Conservation (phyloP, 1,284 basidiomycete species). For the Cutaneotrichosporon arboriforme region DNA sequence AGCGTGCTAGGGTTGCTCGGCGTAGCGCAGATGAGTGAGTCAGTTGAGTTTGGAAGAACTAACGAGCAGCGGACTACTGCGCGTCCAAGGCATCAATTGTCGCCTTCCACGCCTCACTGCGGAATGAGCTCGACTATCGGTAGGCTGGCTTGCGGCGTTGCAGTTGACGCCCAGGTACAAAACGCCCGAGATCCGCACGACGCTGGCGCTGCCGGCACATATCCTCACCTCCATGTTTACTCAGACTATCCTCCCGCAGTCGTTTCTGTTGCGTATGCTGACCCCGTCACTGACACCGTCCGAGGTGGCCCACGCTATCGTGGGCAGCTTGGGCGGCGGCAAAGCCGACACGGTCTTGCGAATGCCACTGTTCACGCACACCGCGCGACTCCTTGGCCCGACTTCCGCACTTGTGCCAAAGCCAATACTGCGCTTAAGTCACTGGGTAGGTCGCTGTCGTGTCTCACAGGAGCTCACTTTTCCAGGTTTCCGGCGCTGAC, state of each 20-base stretch:
- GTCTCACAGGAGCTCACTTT: neutral
- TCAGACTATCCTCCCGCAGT: conserved; percentile 54
- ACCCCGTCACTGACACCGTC: conserved; percentile 67
- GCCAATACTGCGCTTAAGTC: conserved; percentile 31
- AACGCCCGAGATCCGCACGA: conserved; percentile 68
- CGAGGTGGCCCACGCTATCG: conserved; percentile 70
- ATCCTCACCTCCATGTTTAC: conserved; percentile 69
- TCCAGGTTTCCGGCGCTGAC: conserved; percentile 33
- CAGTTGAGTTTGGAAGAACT: neutral
- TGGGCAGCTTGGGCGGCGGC: conserved; percentile 68
- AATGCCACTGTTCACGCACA: conserved; percentile 54
- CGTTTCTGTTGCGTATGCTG: conserved; percentile 61
- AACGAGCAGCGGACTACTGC: conserved; percentile 67
- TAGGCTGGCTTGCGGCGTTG: conserved; percentile 35
- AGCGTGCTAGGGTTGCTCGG: conserved; percentile 73
- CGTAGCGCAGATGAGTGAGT: conserved; percentile 71
- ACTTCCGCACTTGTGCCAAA: conserved; percentile 36
- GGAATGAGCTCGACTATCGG: conserved; percentile 74
- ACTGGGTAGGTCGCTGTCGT: conserved; percentile 31
- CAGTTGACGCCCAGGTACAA: conserved; percentile 56
- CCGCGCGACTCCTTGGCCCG: conserved; percentile 28
- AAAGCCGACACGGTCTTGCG: conserved; percentile 61
- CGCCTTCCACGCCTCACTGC: conserved; percentile 69
- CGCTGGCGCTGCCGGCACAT: conserved; percentile 70
- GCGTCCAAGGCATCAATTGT: conserved; percentile 80